phyloP scores from a whole-genome alignment of 768 basidiomycete species.

The Mrakia blollopis region DNA sequence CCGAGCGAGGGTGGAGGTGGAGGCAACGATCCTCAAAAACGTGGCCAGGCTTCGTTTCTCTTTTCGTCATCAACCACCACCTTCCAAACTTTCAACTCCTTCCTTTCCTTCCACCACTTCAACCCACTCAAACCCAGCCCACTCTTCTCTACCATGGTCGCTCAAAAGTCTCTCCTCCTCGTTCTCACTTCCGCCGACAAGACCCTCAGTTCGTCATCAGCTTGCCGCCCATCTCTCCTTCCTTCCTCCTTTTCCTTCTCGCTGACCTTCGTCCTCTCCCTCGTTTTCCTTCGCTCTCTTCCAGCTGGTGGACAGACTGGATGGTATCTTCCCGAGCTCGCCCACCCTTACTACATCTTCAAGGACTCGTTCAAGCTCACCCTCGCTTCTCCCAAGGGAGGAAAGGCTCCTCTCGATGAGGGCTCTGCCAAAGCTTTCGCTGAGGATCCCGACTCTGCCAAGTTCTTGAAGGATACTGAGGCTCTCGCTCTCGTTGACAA shows the following conservation, averaged over 20 bases:
- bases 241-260: neutral
- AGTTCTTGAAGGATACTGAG: slow-evolving; percentile 74
- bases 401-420: slow-evolving; percentile 66
- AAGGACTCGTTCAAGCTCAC: slow-evolving; percentile 54
- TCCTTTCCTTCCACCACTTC: neutral
- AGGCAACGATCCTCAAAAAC: too few species aligned
- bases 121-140: neutral
- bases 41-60: neutral
- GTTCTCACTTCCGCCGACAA: slow-evolving; percentile 66
- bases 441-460: slow-evolving; percentile 62
- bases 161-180: slow-evolving; percentile 53
- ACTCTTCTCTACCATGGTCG: neutral
- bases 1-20: too few species aligned
- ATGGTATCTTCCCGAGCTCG: slow-evolving; percentile 44
- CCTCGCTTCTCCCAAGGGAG: slow-evolving; percentile 54
- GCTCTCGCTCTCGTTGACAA: slow-evolving; percentile 77
- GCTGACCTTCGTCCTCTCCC: neutral
- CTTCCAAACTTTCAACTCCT: neutral
- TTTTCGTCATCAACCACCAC: too few species aligned
- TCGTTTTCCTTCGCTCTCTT: neutral
- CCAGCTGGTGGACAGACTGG: slow-evolving; percentile 12
- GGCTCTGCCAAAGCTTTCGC: slow-evolving; percentile 48
- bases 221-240: neutral
- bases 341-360: slow-evolving; percentile 63
- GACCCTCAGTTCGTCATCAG: slow-evolving; percentile 46